Evolutionary conservation across 352 stramenopile genomes (phyloP), one percentile per base, ranked within the genome.

Genomic region (Salisapilia sapeloensis): DNA sequence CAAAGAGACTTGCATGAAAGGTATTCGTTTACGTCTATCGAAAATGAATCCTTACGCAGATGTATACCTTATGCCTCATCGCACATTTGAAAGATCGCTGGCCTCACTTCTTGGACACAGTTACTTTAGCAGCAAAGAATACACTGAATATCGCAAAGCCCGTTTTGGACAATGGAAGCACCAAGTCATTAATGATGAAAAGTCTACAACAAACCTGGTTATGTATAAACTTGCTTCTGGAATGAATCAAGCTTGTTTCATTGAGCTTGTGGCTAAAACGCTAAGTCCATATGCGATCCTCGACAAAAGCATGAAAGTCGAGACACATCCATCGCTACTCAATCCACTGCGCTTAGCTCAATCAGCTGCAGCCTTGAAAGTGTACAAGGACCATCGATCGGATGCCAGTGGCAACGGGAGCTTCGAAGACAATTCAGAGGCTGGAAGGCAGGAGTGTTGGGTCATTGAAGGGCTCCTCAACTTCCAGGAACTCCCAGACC

Each of bases 41-140:
- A 51, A 78, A 13, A 46, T 44, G 17, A 84, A 83, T 38, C 54
- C 71, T 29, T 86, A 83, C 18, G 63, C 62, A 0, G 67, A 84
- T 33, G 54, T 83, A 6, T 59, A 79, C 20, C 60, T 77, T 13
- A 52, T 86, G 2, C 53, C 62, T 1, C 59, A 57, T 0, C 53
- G 72, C 11, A 58, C 77, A 0, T 83, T 86, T 42, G 64, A 83
- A 47, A 54, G 56, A 0, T 53, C 57, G 2, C 39, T 83, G 9
- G 63, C 62, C 14, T 38, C 60, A 12, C 34, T 86, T 1, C 46
- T 83, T 2, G 55, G 46, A 1, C 29, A 74, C 0, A 61, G 83
- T 30, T 57, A 52, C 7, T 82, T 84, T 16, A 50, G 80, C 23
- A 71, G 48, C 31, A 44, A 33, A 1, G 67, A 83, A 35, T 75